A percentile compares a stretch with the other conserved stretches of the same genome.
Conservation (phyloP, 2,329 filamentous ascomycete species). For the Hymenoscyphus scutula region DNA sequence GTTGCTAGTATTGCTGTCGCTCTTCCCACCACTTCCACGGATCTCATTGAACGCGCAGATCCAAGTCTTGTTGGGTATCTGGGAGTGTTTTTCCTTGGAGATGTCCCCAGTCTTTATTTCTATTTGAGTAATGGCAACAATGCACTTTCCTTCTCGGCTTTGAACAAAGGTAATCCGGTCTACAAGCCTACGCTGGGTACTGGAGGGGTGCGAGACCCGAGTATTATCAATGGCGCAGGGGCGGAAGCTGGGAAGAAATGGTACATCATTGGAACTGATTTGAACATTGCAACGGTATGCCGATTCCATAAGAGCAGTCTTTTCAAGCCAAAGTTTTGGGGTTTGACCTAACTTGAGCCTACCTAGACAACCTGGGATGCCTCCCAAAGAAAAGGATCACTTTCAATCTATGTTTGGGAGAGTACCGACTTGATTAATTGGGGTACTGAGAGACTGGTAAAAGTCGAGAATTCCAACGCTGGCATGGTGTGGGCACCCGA, state of each 20-base stretch:
- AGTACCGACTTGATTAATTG: slow-evolving; percentile 51
- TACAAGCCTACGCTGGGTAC: slow-evolving; percentile 51
- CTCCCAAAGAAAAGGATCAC: slow-evolving; percentile 49
- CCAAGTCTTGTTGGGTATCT: slow-evolving; percentile 49
- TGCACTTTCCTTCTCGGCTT: slow-evolving; percentile 45
- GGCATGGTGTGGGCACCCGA: slow-evolving; percentile 60
- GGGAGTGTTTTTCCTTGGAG: slow-evolving; percentile 53
- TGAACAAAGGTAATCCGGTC: slow-evolving; percentile 49
- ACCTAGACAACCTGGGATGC: slow-evolving; percentile 51
- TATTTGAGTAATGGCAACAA: slow-evolving; percentile 54
- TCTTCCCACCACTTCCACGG: slow-evolving; percentile 4
- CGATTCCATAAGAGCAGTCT: background rate
- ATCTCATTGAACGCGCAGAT: slow-evolving; percentile 25
- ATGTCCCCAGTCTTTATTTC: slow-evolving; percentile 52
- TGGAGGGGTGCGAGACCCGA: slow-evolving; percentile 51
- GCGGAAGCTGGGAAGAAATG: slow-evolving; percentile 49
- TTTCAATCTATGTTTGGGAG: slow-evolving; percentile 55
- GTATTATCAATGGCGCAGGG: slow-evolving; percentile 47
- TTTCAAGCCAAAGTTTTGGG: background rate
- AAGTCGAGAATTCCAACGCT: slow-evolving; percentile 50
- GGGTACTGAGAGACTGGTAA: slow-evolving; percentile 46
- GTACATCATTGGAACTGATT: slow-evolving; percentile 55
- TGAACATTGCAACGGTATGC: slow-evolving; percentile 47
- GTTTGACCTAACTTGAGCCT: slow-evolving; percentile 4
- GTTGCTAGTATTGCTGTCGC: slow-evolving; percentile 8